Percentiles rank a stretch among this genome's conserved stretches.
Evolutionary conservation across 2,329 filamentous ascomycete genomes (phyloP).

Genomic region (Fusarium anthophilum): DNA sequence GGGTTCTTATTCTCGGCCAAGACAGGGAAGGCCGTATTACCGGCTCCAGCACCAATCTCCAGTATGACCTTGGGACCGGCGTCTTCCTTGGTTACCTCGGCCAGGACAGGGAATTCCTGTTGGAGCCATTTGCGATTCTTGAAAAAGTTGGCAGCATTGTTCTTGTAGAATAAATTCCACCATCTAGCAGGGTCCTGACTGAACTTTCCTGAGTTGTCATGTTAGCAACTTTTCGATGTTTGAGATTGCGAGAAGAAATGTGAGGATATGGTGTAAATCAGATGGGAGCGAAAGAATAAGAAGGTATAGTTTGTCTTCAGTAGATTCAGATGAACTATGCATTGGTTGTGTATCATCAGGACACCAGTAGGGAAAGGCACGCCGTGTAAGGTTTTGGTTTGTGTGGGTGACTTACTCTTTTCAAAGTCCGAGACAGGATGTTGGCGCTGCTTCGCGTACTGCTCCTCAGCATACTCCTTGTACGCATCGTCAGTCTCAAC

Average conservation of each 20-base stretch:
- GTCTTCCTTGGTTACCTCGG: constrained; percentile 74
- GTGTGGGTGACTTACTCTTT: constrained; percentile 67
- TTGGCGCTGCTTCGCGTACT: constrained; percentile 85
- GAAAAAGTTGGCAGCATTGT: constrained; percentile 98
- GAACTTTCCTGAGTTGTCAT: constrained; percentile 71
- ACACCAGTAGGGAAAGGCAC: constrained; percentile 45
- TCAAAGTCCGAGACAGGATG: constrained; percentile 94
- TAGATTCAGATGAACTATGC: constrained; percentile 77
- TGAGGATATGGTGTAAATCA: constrained; percentile 53
- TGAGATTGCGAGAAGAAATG: constrained; percentile 27
- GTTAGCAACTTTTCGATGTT: constrained; percentile 51
- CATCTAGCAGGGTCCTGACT: constrained; percentile 91
- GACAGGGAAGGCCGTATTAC: constrained; percentile 95
- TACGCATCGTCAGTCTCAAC: constrained; percentile 92
- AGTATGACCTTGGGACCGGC: constrained; percentile 77
- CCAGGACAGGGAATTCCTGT: constrained; percentile 94
- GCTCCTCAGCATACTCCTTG: constrained; percentile 83
- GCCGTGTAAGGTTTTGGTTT: neutral
- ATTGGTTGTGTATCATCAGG: constrained; percentile 67
- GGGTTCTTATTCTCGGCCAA: constrained; percentile 85
- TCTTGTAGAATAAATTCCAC: constrained; percentile 99
- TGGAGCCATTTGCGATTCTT: constrained; percentile 98
- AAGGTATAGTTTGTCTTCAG: constrained; percentile 70
- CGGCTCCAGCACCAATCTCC: constrained; percentile 94
- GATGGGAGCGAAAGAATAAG: constrained; percentile 78